Evolutionary conservation across 352 stramenopile species (phyloP).

Genomic region (Pythium biforme): DNA sequence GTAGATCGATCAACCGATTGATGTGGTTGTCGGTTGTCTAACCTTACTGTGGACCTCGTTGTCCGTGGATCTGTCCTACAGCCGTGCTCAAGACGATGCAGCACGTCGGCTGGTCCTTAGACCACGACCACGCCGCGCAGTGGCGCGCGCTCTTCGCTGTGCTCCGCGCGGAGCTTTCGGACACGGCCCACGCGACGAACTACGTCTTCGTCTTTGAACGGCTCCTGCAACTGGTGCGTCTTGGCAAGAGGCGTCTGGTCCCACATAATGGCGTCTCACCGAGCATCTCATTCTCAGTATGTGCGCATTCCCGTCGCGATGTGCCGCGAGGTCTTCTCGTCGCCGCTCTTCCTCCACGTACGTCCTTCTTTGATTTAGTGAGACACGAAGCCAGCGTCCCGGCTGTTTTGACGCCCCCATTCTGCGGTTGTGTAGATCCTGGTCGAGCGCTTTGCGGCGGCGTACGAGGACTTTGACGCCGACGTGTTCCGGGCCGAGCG

Average conservation of each 20-base stretch:
- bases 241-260: not conserved
- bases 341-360: conserved; percentile 67
- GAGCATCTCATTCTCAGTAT: conserved; percentile 3
- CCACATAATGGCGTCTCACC: not conserved
- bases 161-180: conserved; percentile 48
- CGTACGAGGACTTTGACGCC: conserved; percentile 46
- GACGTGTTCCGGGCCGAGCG: conserved; percentile 74
- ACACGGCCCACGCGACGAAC: conserved; percentile 30
- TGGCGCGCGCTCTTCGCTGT: conserved; percentile 51
- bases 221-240: conserved; percentile 53
- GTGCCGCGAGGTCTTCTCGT: conserved; percentile 46
- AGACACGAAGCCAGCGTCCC: too few species aligned
- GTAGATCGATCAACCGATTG: not conserved
- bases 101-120: conserved; percentile 43
- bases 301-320: conserved; percentile 32
- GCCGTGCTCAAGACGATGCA: conserved; percentile 36
- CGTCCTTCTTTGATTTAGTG: too few species aligned
- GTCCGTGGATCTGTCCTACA: not conserved
- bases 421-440: conserved; percentile 37
- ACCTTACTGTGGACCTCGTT: not conserved
- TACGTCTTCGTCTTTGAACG: conserved; percentile 67
- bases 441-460: conserved; percentile 55
- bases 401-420: too few species aligned
- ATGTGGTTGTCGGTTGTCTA: not conserved
- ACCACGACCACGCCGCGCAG: conserved; percentile 45